Evolutionary conservation across 768 basidiomycete genomes (phyloP), one percentile per base, ranked within the genome.

Genomic region (Kondoa subrosea): DNA sequence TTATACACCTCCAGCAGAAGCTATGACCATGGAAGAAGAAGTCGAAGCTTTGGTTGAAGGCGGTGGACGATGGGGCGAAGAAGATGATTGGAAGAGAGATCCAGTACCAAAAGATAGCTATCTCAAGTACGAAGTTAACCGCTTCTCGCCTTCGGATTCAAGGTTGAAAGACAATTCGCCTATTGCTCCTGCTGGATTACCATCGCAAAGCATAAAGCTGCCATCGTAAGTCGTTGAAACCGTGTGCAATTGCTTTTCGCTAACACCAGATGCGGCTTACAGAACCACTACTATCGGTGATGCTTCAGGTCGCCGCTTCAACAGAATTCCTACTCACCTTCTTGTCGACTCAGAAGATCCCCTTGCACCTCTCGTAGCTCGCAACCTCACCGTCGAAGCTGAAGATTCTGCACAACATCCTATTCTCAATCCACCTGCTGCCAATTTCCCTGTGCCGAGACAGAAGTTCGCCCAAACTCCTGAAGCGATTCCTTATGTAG

Each of bases 31-130:
- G 16, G 76, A 76, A 33, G 82, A 93, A 71, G 86, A 87, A 73
- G 83, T 95, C 29, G 93, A 97, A 76, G 91, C 91, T 8, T 81
- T 97, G 26, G 85, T 96, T 29, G 93, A 97, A 77, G 93, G 92
- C 59, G 74, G 73, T 33, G 72, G 72, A 16, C 65, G 71, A 17
- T 74, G 73, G 73, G 61, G 65, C 17, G 65, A 60, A 14, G 57
- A 70, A 21, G 67, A 70, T 58, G 69, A 57, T 21, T 70, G 69
- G 69, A 70, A 59, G 32, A 32, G 68, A 34, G 60, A 69, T 25
- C 56, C 62, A 8, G 59, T 59, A 1, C 26, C 63, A 14, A 69
- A 69, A 25, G 69, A 69, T 27, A 16, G 27, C 15, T 65, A 65
- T 40, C 50, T 65, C 64, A 27, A 40, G 33, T 65, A 65, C 33